Evolutionary conservation across 352 stramenopile species (phyloP).

Genomic region (Achlya hypogyna): DNA sequence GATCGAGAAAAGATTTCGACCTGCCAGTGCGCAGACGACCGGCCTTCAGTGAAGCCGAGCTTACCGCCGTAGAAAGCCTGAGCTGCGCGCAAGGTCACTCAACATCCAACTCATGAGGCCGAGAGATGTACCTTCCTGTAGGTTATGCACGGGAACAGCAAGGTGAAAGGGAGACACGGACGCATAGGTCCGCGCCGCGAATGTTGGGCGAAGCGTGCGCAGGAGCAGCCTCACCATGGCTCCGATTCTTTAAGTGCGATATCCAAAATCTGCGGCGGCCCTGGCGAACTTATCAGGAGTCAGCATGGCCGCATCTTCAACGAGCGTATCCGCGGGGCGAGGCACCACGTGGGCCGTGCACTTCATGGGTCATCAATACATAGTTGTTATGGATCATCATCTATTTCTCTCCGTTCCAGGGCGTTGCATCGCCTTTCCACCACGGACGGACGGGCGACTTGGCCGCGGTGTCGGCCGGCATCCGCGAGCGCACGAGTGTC

Average conservation of each 20-base stretch:
- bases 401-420: neutral
- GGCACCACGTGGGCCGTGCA: neutral
- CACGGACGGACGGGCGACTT: neutral
- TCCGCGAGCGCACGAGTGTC: neutral
- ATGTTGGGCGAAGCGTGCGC: neutral
- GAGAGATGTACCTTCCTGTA: conserved; percentile 45
- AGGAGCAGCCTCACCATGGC: neutral
- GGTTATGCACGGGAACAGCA: conserved; percentile 93
- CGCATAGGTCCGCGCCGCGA: neutral
- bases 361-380: neutral
- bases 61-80: conserved; percentile 90
- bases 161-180: conserved; percentile 66
- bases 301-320: neutral
- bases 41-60: conserved; percentile 87
- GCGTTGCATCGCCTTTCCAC: neutral
- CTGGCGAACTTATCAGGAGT: neutral
- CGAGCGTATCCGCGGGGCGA: too few species aligned
- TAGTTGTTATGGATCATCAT: neutral
- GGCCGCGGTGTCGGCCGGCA: neutral
- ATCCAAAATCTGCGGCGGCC: neutral
- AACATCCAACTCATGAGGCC: neutral
- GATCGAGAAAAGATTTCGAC: conserved; percentile 21
- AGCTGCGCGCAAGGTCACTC: conserved; percentile 30
- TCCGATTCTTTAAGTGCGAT: neutral
- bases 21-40: conserved; percentile 91